Evolutionary conservation across 768 basidiomycete species (phyloP).

Genomic region (Symmetrospora coprosmae): DNA sequence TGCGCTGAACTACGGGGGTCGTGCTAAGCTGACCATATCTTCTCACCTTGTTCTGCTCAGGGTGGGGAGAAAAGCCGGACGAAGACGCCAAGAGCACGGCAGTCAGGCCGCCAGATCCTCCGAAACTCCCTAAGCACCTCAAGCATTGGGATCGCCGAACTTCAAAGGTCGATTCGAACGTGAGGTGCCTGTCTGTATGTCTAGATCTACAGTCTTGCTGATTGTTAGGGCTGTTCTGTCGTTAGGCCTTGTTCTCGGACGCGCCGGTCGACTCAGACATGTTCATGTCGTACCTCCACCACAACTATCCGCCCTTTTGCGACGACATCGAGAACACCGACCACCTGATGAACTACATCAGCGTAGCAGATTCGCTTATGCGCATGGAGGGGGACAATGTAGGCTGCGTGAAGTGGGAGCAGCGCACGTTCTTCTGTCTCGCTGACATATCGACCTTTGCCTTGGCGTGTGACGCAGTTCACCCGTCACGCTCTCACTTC

Average conservation of each 20-base stretch:
- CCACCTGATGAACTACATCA: conserved; percentile 57
- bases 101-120: neutral
- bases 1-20: neutral
- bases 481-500: conserved; percentile 37
- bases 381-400: conserved; percentile 26
- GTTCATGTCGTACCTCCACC: conserved; percentile 78
- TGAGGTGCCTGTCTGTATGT: conserved; percentile 20
- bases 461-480: conserved; percentile 15
- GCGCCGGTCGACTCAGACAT: conserved; percentile 83
- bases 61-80: conserved; percentile 29
- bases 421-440: too few relatives aligned
- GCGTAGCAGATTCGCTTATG: conserved; percentile 54
- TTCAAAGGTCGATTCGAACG: conserved; percentile 35
- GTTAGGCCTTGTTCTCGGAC: conserved; percentile 58
- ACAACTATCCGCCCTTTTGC: conserved; percentile 81
- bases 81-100: conserved; percentile 26
- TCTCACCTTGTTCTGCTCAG: neutral
- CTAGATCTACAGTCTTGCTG: neutral
- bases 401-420: conserved; percentile 27
- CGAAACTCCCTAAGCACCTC: conserved; percentile 29
- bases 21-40: neutral
- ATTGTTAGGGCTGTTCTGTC: neutral
- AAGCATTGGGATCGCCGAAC: conserved; percentile 17
- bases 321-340: conserved; percentile 59
- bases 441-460: neutral